Evolutionary conservation across 805 yeast genomes (phyloP), one percentile per base, ranked within the genome.

Genomic region (Hanseniaspora guilliermondii): DNA sequence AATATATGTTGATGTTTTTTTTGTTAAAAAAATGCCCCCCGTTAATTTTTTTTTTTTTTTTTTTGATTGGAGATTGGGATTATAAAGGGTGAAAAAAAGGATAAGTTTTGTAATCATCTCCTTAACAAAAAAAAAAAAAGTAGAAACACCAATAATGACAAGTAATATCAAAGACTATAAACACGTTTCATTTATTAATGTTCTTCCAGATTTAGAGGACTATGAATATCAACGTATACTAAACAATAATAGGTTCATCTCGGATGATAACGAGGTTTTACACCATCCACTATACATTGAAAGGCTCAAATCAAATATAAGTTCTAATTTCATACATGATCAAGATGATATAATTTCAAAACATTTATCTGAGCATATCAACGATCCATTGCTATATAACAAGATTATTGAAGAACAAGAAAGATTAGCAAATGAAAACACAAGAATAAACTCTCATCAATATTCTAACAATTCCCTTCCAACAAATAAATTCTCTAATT

Each of bases 401-500:
- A 50, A 36, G 12, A 33, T 44, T 17, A 33, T 50, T 16, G 54
- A 50, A 9, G 37, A 50, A n/a, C 42, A 50, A 14, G 54, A 42
- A 33, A 16, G 19, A 11, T 4, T 50, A 11, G 47, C 54, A 1
- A 42, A 35, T 6, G 40, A 40, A 42, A 42, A 50, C 14, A 24
- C 54, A 24, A 42, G 25, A 42, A 7, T 24, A 4, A 50, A 50
- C 17, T 30, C 49, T 11, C n/a, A 41, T 17, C 30, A 25, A 16
- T 24, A 38, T 5, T 27, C 17, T 4, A 36, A 36, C 16, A 30
- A 32, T 8, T 33, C 19, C 7, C 47, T 36, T 16, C 35, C 38
- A 6, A 12, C 44, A 5, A 36, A 35, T 64, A 53, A 40, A 22
- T 68, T 66, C 46, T 61, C 67, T 3, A 64, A 68, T 36, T 55